A percentile compares a stretch with the other conserved stretches of the same genome.
phyloP scores from a whole-genome alignment of 306 rosid genomes.

The Canavalia ensiformis region DNA sequence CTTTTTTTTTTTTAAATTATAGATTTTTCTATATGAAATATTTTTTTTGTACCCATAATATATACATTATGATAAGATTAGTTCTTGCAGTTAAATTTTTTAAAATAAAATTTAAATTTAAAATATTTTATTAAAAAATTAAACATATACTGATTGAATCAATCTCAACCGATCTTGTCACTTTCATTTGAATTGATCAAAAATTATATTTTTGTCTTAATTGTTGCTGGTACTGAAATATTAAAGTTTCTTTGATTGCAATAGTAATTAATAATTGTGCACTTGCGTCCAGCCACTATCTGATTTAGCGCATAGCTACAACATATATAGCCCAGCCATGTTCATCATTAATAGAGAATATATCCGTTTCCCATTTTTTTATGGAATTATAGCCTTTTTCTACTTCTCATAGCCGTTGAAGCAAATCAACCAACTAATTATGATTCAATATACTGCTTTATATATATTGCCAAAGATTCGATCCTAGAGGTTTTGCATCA shows the following conservation, averaged over 20 bases:
- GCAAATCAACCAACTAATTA: background rate
- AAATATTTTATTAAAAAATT: too few relatives aligned
- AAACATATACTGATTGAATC: too few relatives aligned
- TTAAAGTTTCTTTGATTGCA: background rate
- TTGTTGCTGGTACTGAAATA: background rate
- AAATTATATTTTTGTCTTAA: constrained; percentile 17
- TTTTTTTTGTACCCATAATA: too few relatives aligned
- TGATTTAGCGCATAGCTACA: constrained; percentile 34
- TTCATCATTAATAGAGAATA: too few relatives aligned
- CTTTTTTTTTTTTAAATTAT: too few relatives aligned
- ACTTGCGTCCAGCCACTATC: constrained; percentile 23
- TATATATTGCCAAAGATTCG: background rate
- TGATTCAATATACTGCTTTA: background rate
- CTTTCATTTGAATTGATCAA: background rate
- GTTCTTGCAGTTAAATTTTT: too few relatives aligned
- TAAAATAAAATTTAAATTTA: too few relatives aligned
- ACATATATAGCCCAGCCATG: background rate
- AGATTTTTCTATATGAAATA: too few relatives aligned
- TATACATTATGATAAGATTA: too few relatives aligned
- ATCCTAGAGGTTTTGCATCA: background rate
- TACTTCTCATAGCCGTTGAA: constrained; percentile 23
- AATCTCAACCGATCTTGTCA: background rate
- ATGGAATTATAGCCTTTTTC: background rate
- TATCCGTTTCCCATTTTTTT: constrained; percentile 6
- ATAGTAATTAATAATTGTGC: constrained; percentile 2